Evolutionary conservation across 2,329 filamentous ascomycete species (phyloP), one percentile per base, ranked within the genome.

Genomic region (Tothia fuscella): DNA sequence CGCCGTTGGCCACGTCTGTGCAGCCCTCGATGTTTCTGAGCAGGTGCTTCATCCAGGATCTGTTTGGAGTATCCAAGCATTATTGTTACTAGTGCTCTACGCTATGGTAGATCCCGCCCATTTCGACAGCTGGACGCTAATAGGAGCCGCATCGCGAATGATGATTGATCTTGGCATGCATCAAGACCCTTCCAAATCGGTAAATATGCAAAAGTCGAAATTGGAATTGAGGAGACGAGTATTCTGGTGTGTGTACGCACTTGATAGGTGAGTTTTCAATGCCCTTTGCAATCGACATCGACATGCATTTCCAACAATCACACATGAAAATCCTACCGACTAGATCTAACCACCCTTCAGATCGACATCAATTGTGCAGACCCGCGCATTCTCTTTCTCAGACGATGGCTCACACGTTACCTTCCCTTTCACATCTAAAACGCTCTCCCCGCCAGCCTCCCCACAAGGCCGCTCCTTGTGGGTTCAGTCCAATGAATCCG

Each of bases 41-140:
- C 73, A 78, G 36, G 88, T 93, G 6, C 70, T 98, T 19, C 80
- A 80, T 51, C 89, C 89, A 0, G 89, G 89, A 16, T 85, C 86
- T 42, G 75, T 86, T 19, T 74, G 76, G 2, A 89, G 91, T 51
- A 86, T 96, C 13, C 88, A 94, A 57, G 87, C 87, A 0, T 69
- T 96, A 17, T 63, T 95, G 2, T 68, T 96, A 2, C 73, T 96
- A 40, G 87, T 86, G 0, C 78, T 93, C 51, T 96, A 94, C 58
- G 80, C 89, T 3, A 82, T 91, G 66, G 69, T 94, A 38, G 88
- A 96, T 52, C 88, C 89, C 2, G 76, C 80, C 31, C 86, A 93
- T 55, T 95, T 94, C 54, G 87, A 94, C 54, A 86, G 82, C 52
- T 96, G 91, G 88, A 88, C 91, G 49, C 63, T 95, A 47, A 83